A percentile compares a stretch with the other conserved stretches of the same genome.
Conservation (phyloP, 208 protist species). For the Crithidia acanthocephali region DNA sequence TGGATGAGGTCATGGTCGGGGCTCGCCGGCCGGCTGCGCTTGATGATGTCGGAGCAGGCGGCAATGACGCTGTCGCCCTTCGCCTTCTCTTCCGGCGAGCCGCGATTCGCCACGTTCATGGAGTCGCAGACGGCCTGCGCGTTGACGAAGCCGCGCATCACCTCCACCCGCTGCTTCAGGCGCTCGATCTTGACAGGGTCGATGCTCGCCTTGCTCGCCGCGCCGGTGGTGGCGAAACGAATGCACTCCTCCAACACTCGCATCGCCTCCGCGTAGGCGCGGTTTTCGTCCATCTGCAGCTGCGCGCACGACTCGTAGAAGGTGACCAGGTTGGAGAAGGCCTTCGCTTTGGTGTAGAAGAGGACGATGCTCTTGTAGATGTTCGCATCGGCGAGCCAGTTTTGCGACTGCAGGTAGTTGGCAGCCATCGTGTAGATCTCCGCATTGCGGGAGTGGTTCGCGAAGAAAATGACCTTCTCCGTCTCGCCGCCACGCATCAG, state of each 20-base stretch:
- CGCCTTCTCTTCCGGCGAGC: slow-evolving; percentile 51
- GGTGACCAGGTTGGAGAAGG: slow-evolving; percentile 82
- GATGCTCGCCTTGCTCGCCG: slow-evolving; percentile 29
- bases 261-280: slow-evolving; percentile 95
- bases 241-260: slow-evolving; percentile 85
- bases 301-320: slow-evolving; percentile 96
- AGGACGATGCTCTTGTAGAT: slow-evolving; percentile 96
- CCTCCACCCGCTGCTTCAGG: slow-evolving; percentile 55
- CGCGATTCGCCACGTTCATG: slow-evolving; percentile 37
- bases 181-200: slow-evolving; percentile 44
- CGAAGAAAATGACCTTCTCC: slow-evolving; percentile 98
- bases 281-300: slow-evolving; percentile 97
- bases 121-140: slow-evolving; percentile 61
- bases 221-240: slow-evolving; percentile 54
- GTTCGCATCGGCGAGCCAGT: slow-evolving; percentile 92
- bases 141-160: slow-evolving; percentile 62
- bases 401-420: slow-evolving; percentile 97
- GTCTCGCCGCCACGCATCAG: slow-evolving; percentile 97
- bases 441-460: slow-evolving; percentile 93
- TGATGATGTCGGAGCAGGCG: slow-evolving; percentile 89
- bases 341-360: slow-evolving; percentile 98
- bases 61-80: slow-evolving; percentile 74
- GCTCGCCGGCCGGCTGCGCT: slow-evolving; percentile 71
- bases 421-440: slow-evolving; percentile 97
- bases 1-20: slow-evolving; percentile 73